Evolutionary conservation across 2,329 filamentous ascomycete species (phyloP).

Genomic region (Diplodia mutila): DNA sequence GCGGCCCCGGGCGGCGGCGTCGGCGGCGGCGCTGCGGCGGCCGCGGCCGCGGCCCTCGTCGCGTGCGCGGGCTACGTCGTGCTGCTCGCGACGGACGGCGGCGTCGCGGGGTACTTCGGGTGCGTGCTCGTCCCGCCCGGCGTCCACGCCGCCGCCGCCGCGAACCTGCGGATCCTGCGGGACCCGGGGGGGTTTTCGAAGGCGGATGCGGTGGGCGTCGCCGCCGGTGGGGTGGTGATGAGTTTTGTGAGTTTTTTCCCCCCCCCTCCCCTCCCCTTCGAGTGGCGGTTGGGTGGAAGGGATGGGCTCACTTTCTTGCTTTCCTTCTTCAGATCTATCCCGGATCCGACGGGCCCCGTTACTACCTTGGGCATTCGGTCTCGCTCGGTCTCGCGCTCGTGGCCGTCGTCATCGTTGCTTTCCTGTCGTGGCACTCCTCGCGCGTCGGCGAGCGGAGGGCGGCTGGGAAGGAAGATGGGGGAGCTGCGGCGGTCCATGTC

Average conservation of each 20-base stretch:
- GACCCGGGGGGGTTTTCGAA: slow-evolving; percentile 73
- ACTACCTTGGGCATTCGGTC: slow-evolving; percentile 56
- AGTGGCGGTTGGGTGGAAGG: neutral
- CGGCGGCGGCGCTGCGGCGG: no score
- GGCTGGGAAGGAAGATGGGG: slow-evolving; percentile 46
- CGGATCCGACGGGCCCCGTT: slow-evolving; percentile 49
- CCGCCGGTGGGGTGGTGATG: slow-evolving; percentile 72
- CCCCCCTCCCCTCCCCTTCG: neutral
- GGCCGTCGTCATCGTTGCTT: slow-evolving; percentile 42
- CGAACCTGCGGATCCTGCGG: slow-evolving; percentile 62
- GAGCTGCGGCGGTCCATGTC: slow-evolving; percentile 48
- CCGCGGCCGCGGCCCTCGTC: slow-evolving; percentile 75
- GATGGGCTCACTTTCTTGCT: no score
- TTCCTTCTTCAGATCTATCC: slow-evolving; percentile 49
- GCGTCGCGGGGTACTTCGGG: slow-evolving; percentile 73
- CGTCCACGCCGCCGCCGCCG: slow-evolving; percentile 66
- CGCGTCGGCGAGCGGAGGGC: slow-evolving; percentile 44
- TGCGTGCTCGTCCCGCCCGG: slow-evolving; percentile 78
- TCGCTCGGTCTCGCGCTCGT: slow-evolving; percentile 55
- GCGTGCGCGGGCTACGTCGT: slow-evolving; percentile 44
- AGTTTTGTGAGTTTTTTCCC: slow-evolving; percentile 61
- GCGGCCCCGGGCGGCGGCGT: no score
- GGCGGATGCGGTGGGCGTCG: slow-evolving; percentile 71
- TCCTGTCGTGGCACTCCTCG: slow-evolving; percentile 45
- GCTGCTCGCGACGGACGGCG: slow-evolving; percentile 62